phyloP scores from a whole-genome alignment of 2,329 filamentous ascomycete species.

The Fulvia fulva region DNA sequence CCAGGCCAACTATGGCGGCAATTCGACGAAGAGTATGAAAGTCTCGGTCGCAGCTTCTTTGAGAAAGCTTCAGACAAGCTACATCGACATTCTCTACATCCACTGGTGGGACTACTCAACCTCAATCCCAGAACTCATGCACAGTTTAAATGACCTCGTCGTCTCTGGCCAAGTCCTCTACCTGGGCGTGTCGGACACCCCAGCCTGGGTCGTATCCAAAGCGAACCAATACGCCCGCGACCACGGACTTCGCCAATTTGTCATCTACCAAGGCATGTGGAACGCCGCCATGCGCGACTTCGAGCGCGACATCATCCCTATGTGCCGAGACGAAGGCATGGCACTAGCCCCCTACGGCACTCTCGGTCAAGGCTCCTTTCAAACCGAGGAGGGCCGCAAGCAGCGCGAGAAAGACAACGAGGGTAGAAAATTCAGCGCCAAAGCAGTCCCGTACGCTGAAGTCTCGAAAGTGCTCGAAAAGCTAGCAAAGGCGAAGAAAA shows the following conservation, averaged over 20 bases:
- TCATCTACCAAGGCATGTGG: constrained; percentile 63
- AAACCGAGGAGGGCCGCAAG: constrained; percentile 42
- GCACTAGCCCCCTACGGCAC: constrained; percentile 54
- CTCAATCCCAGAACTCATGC: constrained; percentile 63
- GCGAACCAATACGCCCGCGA: constrained; percentile 54
- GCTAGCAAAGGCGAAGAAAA: constrained; percentile 53
- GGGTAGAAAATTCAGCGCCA: constrained; percentile 31
- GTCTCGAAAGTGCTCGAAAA: constrained; percentile 56
- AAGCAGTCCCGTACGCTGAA: constrained; percentile 14
- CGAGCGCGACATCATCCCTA: constrained; percentile 53
- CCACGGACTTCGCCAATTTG: constrained; percentile 65
- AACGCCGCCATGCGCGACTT: constrained; percentile 42
- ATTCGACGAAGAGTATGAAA: constrained; percentile 58
- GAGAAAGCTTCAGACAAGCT: constrained; percentile 59
- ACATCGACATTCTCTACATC: constrained; percentile 56
- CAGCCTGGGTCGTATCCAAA: constrained; percentile 52
- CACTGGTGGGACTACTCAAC: constrained; percentile 58
- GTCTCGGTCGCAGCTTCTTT: constrained; percentile 41
- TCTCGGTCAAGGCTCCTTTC: constrained; percentile 40
- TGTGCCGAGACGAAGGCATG: constrained; percentile 60
- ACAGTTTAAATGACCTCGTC: constrained; percentile 60
- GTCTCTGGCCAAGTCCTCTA: constrained; percentile 60
- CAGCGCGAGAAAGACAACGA: constrained; percentile 36
- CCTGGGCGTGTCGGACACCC: constrained; percentile 63
- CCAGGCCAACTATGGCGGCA: constrained; percentile 52